A percentile compares a stretch with the other conserved stretches of the same genome.
These are phyloP conservation scores for Butyriboletus appendiculatus DNA, from an alignment of 1,284 basidiomycete genomes.

Conservation along the genomic window DNA sequence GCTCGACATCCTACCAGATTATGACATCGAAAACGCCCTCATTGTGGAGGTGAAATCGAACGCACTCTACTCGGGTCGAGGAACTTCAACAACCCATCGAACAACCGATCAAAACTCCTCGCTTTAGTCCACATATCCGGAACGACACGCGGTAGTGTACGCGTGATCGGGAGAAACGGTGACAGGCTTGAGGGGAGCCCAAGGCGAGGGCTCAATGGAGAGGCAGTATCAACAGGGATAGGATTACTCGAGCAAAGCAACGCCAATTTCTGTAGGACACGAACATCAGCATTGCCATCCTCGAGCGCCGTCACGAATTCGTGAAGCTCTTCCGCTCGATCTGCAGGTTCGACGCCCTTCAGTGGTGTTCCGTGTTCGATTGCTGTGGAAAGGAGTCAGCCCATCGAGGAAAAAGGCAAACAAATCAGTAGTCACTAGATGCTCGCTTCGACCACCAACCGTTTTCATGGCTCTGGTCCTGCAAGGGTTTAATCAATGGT, in stretches of 20 bases:
- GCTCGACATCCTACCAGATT: conserved; percentile 53
- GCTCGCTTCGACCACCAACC: conserved; percentile 80
- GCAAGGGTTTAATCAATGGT: conserved; percentile 65
- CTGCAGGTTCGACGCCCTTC: conserved; percentile 39
- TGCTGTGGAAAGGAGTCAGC: conserved; percentile 41
- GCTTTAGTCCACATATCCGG: conserved; percentile 66
- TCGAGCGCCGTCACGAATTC: conserved; percentile 54
- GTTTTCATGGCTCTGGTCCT: conserved; percentile 60
- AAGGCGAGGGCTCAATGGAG: conserved; percentile 45
- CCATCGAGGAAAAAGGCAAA: conserved; percentile 3
- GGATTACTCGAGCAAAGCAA: conserved; percentile 62
- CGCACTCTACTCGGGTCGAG: conserved; percentile 59
- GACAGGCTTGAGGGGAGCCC: conserved; percentile 49
- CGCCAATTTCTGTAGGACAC: conserved; percentile 60
- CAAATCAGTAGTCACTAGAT: conserved; percentile 43
- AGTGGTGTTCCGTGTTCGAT: conserved; percentile 48
- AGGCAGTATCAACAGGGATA: conserved; percentile 42
- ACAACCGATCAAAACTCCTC: conserved; percentile 64
- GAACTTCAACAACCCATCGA: conserved; percentile 60
- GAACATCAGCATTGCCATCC: conserved; percentile 49
- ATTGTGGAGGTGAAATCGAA: conserved; percentile 5
- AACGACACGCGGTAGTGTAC: conserved; percentile 44
- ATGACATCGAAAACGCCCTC: neutral
- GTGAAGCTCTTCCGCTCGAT: conserved; percentile 51
- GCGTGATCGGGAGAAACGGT: conserved; percentile 44